Conservation (phyloP, 345 rosid genomes). For the Citrus maxima region DNA sequence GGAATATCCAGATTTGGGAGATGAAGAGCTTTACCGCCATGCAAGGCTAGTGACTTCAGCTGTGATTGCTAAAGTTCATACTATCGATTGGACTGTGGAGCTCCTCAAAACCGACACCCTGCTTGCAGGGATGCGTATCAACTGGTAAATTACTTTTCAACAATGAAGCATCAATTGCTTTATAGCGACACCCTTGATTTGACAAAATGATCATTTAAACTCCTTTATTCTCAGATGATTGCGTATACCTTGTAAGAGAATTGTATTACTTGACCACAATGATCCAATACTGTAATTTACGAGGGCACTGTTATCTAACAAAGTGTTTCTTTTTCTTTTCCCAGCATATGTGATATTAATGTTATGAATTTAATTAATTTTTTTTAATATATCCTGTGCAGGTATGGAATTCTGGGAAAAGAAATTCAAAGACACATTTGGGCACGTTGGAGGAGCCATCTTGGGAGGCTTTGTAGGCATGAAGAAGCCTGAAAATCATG, state of each 20-base stretch:
- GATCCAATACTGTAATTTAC: too few relatives aligned
- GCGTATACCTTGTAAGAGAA: too few relatives aligned
- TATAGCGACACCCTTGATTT: too few relatives aligned
- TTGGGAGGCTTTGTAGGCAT: constrained; percentile 51
- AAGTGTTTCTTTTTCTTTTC: too few relatives aligned
- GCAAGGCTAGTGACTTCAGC: constrained; percentile 62
- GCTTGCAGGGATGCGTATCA: constrained; percentile 53
- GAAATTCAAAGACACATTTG: constrained; percentile 55
- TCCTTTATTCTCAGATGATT: too few relatives aligned
- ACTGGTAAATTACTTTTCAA: constrained; percentile 31
- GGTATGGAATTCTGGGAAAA: constrained; percentile 62
- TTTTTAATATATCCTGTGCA: not conserved
- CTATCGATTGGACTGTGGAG: constrained; percentile 68
- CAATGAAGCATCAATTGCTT: not conserved
- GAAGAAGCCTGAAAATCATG: constrained; percentile 46
- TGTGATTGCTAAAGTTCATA: constrained; percentile 64
- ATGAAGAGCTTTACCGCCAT: constrained; percentile 45
- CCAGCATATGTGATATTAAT: too few relatives aligned
- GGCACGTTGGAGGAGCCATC: constrained; percentile 38
- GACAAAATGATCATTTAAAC: too few relatives aligned
- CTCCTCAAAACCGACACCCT: constrained; percentile 59
- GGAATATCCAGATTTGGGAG: constrained; percentile 34
- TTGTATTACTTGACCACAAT: too few relatives aligned
- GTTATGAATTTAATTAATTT: too few relatives aligned
- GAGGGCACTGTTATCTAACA: too few relatives aligned